phyloP scores from a whole-genome alignment of 164 flowering plant species.

The Vitis labrusca region DNA sequence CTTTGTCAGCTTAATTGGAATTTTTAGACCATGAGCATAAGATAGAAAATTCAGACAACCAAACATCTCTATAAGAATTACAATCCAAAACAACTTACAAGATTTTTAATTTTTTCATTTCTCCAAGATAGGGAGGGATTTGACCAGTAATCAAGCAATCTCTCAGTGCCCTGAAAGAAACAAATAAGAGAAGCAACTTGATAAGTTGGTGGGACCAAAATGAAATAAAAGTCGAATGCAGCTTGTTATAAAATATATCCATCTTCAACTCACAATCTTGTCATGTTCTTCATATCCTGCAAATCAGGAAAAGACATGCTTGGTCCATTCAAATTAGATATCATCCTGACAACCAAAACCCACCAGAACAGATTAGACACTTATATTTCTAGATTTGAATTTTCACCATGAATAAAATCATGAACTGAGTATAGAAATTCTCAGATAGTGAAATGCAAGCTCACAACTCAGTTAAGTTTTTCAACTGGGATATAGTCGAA shows the following conservation, averaged over 20 bases:
- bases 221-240: too few relatives aligned
- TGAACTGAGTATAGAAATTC: too few relatives aligned
- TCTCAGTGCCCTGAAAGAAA: conserved; percentile 54
- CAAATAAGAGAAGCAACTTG: not conserved
- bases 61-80: too few relatives aligned
- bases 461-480: conserved; percentile 55
- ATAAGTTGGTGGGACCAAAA: not conserved
- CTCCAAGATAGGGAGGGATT: conserved; percentile 58
- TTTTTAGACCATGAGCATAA: too few relatives aligned
- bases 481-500: conserved; percentile 45
- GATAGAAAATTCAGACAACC: too few relatives aligned
- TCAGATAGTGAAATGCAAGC: conserved; percentile 12
- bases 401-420: too few relatives aligned
- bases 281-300: conserved; percentile 31
- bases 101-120: conserved; percentile 26
- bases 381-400: too few relatives aligned
- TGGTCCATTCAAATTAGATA: conserved; percentile 68
- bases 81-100: conserved; percentile 44
- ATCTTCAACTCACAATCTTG: conserved; percentile 51
- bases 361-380: too few relatives aligned
- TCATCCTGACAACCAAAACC: conserved; percentile 51
- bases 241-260: not conserved
- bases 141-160: conserved; percentile 61
- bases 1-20: too few relatives aligned
- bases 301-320: conserved; percentile 53